Conservation (phyloP, 2,329 filamentous ascomycete species). For the Aspergillus luchuensis region DNA sequence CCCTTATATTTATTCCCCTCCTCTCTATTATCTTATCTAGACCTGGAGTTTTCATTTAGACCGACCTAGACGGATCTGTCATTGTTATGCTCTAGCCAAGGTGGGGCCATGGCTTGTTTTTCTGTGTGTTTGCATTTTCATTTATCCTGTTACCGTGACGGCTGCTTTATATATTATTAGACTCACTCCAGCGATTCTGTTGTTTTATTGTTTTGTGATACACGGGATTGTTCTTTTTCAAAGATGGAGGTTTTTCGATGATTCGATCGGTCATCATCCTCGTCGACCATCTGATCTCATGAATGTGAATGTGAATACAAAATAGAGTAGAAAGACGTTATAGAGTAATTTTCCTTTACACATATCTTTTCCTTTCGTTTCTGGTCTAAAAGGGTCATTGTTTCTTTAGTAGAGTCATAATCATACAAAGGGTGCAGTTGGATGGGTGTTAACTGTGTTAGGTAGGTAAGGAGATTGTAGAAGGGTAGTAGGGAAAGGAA, state of each 20-base stretch:
- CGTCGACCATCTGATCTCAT: not conserved
- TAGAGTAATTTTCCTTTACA: constrained; percentile 8
- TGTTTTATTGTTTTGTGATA: constrained; percentile 10
- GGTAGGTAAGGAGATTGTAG: too few relatives aligned
- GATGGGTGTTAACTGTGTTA: too few relatives aligned
- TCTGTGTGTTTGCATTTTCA: not conserved
- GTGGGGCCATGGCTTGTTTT: not conserved
- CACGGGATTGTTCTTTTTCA: constrained; percentile 1
- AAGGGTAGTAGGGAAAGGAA: too few relatives aligned
- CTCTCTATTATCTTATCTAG: not conserved
- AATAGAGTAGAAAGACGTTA: constrained; percentile 12
- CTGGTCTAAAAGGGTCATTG: not conserved
- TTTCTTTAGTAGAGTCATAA: not conserved
- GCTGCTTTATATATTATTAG: constrained; percentile 18
- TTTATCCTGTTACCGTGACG: constrained; percentile 6
- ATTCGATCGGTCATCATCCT: not conserved
- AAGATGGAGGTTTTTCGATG: not conserved
- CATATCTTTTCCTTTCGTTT: not conserved
- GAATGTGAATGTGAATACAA: constrained; percentile 6
- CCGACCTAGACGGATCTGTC: not conserved
- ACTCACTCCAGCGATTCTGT: constrained; percentile 21
- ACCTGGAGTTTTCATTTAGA: not conserved
- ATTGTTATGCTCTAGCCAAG: not conserved
- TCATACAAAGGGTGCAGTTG: too few relatives aligned
- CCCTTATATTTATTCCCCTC: not conserved